phyloP scores from a whole-genome alignment of 2,329 filamentous ascomycete species.

The Pseudocercospora crystallina region DNA sequence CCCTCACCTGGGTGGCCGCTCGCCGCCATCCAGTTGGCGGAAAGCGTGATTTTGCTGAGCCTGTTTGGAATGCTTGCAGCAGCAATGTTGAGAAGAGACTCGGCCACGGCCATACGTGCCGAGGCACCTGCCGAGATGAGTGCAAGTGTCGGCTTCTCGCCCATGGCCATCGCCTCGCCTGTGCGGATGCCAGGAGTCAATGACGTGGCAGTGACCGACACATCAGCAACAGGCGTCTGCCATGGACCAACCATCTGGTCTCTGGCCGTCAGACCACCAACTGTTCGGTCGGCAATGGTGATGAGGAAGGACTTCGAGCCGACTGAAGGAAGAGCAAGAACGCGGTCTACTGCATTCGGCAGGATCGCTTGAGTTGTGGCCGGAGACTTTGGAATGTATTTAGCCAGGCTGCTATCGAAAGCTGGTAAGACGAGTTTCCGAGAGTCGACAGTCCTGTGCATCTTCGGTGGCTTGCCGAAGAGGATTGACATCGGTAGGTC shows the following conservation, averaged over 20 bases:
- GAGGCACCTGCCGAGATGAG: slow-evolving; percentile 88
- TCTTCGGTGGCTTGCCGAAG: slow-evolving; percentile 83
- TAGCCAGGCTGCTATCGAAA: slow-evolving; percentile 74
- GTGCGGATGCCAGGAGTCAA: slow-evolving; percentile 70
- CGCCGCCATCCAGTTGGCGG: slow-evolving; percentile 99
- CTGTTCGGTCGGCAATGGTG: slow-evolving; percentile 89
- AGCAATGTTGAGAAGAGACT: slow-evolving; percentile 89
- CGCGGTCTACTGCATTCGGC: slow-evolving; percentile 71
- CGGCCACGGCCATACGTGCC: slow-evolving; percentile 92
- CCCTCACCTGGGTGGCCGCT: slow-evolving; percentile 90
- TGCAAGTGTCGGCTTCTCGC: slow-evolving; percentile 84
- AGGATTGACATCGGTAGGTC: slow-evolving; percentile 85
- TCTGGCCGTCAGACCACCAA: slow-evolving; percentile 81
- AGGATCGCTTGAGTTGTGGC: slow-evolving; percentile 28
- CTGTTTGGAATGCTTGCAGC: slow-evolving; percentile 74
- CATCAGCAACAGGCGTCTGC: slow-evolving; percentile 92
- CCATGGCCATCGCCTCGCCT: slow-evolving; percentile 98
- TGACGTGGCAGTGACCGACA: slow-evolving; percentile 85
- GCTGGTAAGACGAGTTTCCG: slow-evolving; percentile 65
- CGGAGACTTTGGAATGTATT: slow-evolving; percentile 61
- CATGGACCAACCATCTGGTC: slow-evolving; percentile 97
- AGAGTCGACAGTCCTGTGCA: slow-evolving; percentile 71
- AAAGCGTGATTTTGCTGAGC: slow-evolving; percentile 78
- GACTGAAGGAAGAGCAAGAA: slow-evolving; percentile 82
- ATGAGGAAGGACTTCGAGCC: slow-evolving; percentile 98